phyloP scores from a whole-genome alignment of 106 monocot genomes.

The Dendrobium nobile region DNA sequence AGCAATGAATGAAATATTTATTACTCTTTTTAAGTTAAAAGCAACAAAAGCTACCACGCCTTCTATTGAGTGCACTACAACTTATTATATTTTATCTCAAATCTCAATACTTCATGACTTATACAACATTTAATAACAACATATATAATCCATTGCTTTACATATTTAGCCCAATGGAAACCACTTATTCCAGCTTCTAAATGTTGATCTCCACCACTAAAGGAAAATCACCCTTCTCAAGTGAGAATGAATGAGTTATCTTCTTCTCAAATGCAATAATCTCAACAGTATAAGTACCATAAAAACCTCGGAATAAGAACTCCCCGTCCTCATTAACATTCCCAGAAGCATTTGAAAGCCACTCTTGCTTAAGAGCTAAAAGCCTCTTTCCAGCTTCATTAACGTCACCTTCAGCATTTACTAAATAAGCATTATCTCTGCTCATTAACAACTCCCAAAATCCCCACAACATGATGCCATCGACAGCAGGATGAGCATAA shows the following conservation, averaged over 20 bases:
- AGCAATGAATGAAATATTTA: no score
- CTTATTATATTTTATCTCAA: no score
- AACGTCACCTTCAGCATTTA: constrained; percentile 76
- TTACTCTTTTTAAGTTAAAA: no score
- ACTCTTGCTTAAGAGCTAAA: constrained; percentile 61
- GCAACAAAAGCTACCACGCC: no score
- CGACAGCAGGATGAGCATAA: constrained; percentile 75
- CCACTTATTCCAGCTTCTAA: background rate
- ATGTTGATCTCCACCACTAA: constrained; percentile 11
- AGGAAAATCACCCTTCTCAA: constrained; percentile 17
- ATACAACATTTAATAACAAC: no score
- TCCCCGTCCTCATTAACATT: constrained; percentile 38
- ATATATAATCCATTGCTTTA: no score
- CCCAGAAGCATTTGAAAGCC: constrained; percentile 65
- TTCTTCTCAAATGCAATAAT: constrained; percentile 17
- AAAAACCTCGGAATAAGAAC: constrained; percentile 73
- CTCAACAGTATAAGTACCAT: constrained; percentile 57
- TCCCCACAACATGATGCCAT: constrained; percentile 79
- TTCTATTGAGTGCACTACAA: no score
- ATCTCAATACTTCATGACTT: no score
- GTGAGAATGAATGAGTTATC: background rate
- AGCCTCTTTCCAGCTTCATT: constrained; percentile 75
- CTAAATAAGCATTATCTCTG: constrained; percentile 48
- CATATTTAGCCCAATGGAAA: no score
- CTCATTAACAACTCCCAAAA: constrained; percentile 84